Evolutionary conservation across 2,329 filamentous ascomycete species (phyloP), one percentile per base, ranked within the genome.

Genomic region (Zasmidium citrigriseum): DNA sequence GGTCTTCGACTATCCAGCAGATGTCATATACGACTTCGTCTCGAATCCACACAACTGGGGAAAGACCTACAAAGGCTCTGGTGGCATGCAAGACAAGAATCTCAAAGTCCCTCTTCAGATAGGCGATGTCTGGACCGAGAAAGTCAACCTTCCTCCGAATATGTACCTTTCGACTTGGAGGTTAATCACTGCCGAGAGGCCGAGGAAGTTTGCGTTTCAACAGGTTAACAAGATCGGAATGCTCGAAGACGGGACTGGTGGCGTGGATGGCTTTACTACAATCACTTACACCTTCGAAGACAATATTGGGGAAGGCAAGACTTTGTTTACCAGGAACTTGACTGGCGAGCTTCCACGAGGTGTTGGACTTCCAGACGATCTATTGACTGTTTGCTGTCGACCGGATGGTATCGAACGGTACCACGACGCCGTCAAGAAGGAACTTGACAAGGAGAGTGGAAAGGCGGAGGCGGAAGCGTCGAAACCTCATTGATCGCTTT

Each of bases 401-500:
- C 58, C 61, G 1, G 48, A 53, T 34, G 61, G 61, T 1, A 57
- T 63, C 18, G 61, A 63, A n/a, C 23, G 55, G 38, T 63, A 63
- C 55, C 61, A 61, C 46, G 61, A 46, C 24, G 47, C 55, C 2
- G 51, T 63, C 4, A 52, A 61, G 50, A 49, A 54, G 27, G 55
- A 58, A n/a, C 48, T 63, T 21, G 50, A 56, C 34, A 49, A 57
- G 54, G 38, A 58, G 38, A 27, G 52, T 54, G 57, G 53, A 7
- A 52, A 34, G 29, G 18, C 45, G n/a, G n/a, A n/a, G n/a, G n/a
- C n/a, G n/a, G n/a, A n/a, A n/a, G n/a, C 34, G 34, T 46, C 44
- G 9, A 12, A 46, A 46, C 18, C 18, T 46, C 44, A 10, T 20
- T 20, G 10, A 10, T 46, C 16, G 14, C 34, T 4, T 41, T 16